Base-by-base conservation (phyloP, 805 yeast genomes). In the Naumovozyma dairenensis region DNA sequence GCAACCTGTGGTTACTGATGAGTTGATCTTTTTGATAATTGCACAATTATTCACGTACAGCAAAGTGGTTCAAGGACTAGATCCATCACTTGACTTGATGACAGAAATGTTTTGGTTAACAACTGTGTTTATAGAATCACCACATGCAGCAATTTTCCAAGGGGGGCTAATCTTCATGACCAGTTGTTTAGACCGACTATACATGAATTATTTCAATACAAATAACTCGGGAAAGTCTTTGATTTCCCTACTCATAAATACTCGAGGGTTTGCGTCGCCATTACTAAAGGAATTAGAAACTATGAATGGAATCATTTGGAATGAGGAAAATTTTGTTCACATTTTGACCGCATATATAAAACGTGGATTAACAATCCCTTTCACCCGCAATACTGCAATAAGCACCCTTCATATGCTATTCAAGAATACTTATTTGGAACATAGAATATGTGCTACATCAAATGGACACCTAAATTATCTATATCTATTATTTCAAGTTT, bases 311-410 rank as follows among this genome's bases (percentile, higher is more conserved):
- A 46, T 72, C 6, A 44, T 44, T 7, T 53, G 77, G 36, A 59
- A 62, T 1, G 51, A 50, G 21, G 59, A 59, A 2, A 76, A 71
- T 46, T 67, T 78, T 42, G 74, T 77, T 36, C 63, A 66, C 19
- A 62, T 72, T 14, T 49, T 79, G 22, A 51, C 73, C 20, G 60
- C 63, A 28, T 47, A 69, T 15, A 55, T 72, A 14, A 60, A 71
- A 4, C 75, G 70, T 46, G 89, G 87, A 0, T 53, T 79, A 26
- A 67, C 71, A 24, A 55, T 73, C 6, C 74, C 84, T 6, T 74
- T 71, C 36, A 63, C 77, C 15, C 70, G 68, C 37, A 67, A 65
- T 7, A 57, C 65, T 2, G 69, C 82, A 0, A 48, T 72, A 21
- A 59, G 56, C 1, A 61, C 71, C 16, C 46, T 78, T 44, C 62